phyloP scores from a whole-genome alignment of 352 stramenopile species.

The Globisporangium solare region DNA sequence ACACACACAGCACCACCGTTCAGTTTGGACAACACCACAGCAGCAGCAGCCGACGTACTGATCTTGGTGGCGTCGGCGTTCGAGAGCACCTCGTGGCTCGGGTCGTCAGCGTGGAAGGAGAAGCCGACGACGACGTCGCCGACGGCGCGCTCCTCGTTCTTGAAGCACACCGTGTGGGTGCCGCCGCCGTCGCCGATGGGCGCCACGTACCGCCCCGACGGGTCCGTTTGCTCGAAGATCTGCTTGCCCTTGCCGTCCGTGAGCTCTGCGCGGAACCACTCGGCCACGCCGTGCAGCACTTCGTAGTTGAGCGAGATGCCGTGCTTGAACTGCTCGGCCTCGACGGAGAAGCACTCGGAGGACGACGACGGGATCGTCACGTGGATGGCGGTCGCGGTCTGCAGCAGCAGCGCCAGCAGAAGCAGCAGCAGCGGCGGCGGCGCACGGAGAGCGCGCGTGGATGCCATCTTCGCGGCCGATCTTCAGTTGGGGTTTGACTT shows the following conservation, averaged over 20 bases:
- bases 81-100: slow-evolving; percentile 80
- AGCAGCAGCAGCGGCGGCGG: slow-evolving; percentile 18
- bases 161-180: slow-evolving; percentile 71
- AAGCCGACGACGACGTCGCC: slow-evolving; percentile 79
- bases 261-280: slow-evolving; percentile 63
- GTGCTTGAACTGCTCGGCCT: slow-evolving; percentile 68
- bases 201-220: slow-evolving; percentile 49
- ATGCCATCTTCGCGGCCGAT: not conserved
- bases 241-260: slow-evolving; percentile 50
- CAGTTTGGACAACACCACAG: no score
- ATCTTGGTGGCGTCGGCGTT: slow-evolving; percentile 87
- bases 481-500: no score
- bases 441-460: not conserved
- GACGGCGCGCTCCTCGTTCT: slow-evolving; percentile 49
- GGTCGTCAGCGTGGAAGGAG: slow-evolving; percentile 84
- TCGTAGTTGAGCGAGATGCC: slow-evolving; percentile 88
- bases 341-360: slow-evolving; percentile 70
- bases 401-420: slow-evolving; percentile 13
- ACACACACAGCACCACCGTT: no score
- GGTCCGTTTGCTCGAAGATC: slow-evolving; percentile 50
- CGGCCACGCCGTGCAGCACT: slow-evolving; percentile 61
- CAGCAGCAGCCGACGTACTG: no score
- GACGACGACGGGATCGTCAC: slow-evolving; percentile 35
- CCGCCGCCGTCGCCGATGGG: slow-evolving; percentile 50
- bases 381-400: slow-evolving; percentile 30